A percentile compares a stretch with the other conserved stretches of the same genome.
Evolutionary conservation across 2,329 filamentous ascomycete genomes (phyloP).

Genomic region (Orbilia blumenaviensis): DNA sequence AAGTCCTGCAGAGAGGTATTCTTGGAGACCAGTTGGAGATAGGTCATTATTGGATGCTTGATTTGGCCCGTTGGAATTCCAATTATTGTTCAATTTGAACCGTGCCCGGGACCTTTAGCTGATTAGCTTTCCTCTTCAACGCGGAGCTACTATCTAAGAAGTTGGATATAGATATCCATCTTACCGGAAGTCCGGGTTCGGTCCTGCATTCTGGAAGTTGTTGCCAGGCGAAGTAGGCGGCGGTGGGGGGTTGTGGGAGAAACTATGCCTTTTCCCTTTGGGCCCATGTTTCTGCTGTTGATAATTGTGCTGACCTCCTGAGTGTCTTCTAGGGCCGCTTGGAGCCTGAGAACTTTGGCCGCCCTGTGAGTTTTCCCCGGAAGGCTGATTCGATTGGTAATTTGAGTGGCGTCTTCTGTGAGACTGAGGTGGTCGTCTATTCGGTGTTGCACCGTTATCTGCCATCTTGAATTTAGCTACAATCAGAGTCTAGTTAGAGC

Average conservation of each 20-base stretch:
- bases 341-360: neutral
- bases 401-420: slow-evolving; percentile 17
- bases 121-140: neutral
- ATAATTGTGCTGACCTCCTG: neutral
- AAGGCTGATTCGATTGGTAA: neutral
- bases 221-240: neutral
- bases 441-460: neutral
- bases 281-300: neutral
- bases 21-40: slow-evolving; percentile 26
- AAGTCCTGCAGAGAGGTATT: slow-evolving; percentile 29
- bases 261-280: neutral
- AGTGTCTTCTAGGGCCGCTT: neutral
- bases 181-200: neutral
- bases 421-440: neutral
- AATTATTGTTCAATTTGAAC: slow-evolving; percentile 16
- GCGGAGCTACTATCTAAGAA: neutral
- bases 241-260: neutral
- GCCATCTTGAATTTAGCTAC: too few species aligned
- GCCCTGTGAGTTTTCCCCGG: neutral
- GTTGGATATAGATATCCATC: neutral
- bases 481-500: too few species aligned
- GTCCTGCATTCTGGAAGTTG: neutral
- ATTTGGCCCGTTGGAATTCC: neutral
- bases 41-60: neutral
- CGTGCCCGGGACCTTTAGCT: slow-evolving; percentile 6